These are phyloP conservation scores for Colletotrichum graminicola DNA, from an alignment of 2,329 filamentous ascomycete genomes.

Conservation along the genomic window DNA sequence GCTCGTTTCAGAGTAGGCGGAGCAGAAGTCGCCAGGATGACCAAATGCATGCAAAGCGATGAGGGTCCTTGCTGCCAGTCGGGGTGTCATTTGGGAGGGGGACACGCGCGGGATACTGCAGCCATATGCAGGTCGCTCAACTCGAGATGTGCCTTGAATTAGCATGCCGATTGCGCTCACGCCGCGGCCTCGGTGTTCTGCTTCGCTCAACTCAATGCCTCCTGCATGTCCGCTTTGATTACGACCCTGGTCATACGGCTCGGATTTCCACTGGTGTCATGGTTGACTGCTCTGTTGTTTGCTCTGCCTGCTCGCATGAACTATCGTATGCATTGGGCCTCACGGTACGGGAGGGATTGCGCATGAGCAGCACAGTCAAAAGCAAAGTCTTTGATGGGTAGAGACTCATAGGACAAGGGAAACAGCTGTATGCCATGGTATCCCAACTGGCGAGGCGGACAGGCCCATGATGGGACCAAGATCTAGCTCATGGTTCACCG, in stretches of 20 bases:
- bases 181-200: conserved; percentile 7
- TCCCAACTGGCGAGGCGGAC: neutral
- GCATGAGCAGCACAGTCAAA: neutral
- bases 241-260: conserved; percentile 25
- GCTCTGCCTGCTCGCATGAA: neutral
- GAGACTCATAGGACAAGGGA: too few relatives aligned
- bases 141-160: conserved; percentile 23
- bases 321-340: neutral
- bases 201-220: conserved; percentile 5
- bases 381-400: neutral
- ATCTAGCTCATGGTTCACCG: neutral
- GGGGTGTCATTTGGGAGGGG: conserved; percentile 25
- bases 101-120: conserved; percentile 29
- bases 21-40: conserved; percentile 10
- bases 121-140: conserved; percentile 27
- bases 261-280: neutral
- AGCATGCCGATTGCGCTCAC: conserved; percentile 6
- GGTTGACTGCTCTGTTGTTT: neutral
- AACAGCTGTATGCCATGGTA: neutral
- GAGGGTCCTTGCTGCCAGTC: conserved; percentile 8
- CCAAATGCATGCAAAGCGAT: conserved; percentile 13
- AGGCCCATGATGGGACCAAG: too few relatives aligned
- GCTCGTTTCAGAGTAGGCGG: conserved; percentile 33
- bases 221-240: conserved; percentile 25
- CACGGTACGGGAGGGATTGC: neutral